Base-by-base conservation (phyloP, 1,284 basidiomycete genomes). In the Ceratobasidium papillatum region DNA sequence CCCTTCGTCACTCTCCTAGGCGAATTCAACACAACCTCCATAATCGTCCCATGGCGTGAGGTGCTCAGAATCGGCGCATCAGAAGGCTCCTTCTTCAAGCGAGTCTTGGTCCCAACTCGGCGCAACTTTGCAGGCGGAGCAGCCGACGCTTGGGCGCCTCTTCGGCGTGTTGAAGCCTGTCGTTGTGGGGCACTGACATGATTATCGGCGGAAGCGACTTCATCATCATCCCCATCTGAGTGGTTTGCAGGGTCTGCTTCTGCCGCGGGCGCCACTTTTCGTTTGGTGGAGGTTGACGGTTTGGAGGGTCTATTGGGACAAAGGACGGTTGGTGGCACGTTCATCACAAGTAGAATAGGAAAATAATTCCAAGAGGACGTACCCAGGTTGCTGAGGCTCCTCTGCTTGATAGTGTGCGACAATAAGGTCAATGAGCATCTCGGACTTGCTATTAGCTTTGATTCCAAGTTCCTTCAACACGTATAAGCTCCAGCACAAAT, bases 381-480 rank as follows among this genome's bases (percentile, higher is more conserved):
- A 68, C 65, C 65, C 49, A 54, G 66, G 30, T 11, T 45, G 51
- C 19, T 52, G 36, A 11, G 22, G 22, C 25, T 41, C 54, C 19
- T 45, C 12, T 4, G 66, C 25, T 36, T 58, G 25, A 30, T 58
- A 71, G 54, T 59, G 66, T 8, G 27, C 25, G 27, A 59, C 19
- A 14, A 71, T 25, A 1, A 71, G 38, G 3, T 71, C 66, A 27
- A 71, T 71, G 25, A 71, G 66, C 32, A 71, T 38, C 25, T 71
- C 66, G 19, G 66, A 43, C 54, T 59, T 71, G 66, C 52, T 32
- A 30, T 71, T 71, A n/a, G 66, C 66, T 38, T 71, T 71, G 19
- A 71, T 71, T 9, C 66, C 66, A 38, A 71, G 66, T 52, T 71
- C 66, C 66, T 71, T 25, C 19, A 32, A n/a, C 54, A 34, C 17